phyloP scores from a whole-genome alignment of 2,329 filamentous ascomycete species.

The Cladosporium sp. region DNA sequence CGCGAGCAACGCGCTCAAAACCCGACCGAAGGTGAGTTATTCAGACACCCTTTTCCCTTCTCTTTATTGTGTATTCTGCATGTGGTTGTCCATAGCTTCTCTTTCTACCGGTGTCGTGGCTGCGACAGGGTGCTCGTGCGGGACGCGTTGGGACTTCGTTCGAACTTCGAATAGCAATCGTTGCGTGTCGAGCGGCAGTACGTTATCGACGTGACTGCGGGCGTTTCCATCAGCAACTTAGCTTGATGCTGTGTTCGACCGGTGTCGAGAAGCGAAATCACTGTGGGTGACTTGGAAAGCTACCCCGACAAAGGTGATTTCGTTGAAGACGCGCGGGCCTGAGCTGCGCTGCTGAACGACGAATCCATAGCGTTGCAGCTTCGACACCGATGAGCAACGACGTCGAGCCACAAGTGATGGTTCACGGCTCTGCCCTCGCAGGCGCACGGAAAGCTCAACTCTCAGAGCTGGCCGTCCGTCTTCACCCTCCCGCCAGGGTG shows the following conservation, averaged over 20 bases:
- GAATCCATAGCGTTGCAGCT: neutral
- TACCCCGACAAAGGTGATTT: neutral
- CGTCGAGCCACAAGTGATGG: neutral
- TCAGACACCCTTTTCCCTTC: neutral
- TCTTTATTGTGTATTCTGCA: neutral
- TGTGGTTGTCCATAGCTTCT: neutral
- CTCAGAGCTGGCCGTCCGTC: neutral
- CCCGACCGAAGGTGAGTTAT: constrained; percentile 72
- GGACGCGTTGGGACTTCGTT: neutral
- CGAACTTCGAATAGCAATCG: neutral
- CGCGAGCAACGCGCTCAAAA: constrained; percentile 75
- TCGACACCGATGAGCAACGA: neutral
- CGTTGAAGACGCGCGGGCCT: neutral
- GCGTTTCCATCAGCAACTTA: neutral
- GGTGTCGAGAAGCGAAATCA: neutral
- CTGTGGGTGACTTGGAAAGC: neutral
- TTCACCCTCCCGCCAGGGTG: constrained; percentile 5
- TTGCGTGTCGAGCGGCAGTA: neutral
- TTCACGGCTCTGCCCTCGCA: neutral
- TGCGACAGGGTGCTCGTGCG: neutral
- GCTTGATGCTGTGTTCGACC: neutral
- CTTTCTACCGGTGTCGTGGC: neutral
- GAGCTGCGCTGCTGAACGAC: neutral
- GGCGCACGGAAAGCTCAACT: neutral
- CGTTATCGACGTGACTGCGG: neutral